phyloP scores from a whole-genome alignment of 1,284 basidiomycete genomes.

The Tilletia setariae region DNA sequence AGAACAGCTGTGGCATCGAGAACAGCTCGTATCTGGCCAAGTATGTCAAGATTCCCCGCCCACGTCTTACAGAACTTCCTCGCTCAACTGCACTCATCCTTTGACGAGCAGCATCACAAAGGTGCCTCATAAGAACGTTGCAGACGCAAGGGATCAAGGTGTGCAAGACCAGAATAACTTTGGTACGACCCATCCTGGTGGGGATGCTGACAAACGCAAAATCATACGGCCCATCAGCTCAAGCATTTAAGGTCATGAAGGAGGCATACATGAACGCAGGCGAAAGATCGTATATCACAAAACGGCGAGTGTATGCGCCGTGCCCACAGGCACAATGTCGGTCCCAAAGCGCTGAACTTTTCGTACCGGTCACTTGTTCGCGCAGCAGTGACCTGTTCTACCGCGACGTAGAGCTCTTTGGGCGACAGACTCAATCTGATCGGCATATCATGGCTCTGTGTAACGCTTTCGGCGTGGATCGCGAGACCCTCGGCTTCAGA shows the following conservation, averaged over 20 bases:
- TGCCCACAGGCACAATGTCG: not conserved
- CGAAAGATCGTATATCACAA: not conserved
- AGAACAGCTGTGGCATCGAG: no score
- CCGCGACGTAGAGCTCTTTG: constrained; percentile 31
- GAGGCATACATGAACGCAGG: not conserved
- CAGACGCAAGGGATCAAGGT: not conserved
- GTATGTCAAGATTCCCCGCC: no score
- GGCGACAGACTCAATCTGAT: constrained; percentile 32
- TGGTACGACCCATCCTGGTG: not conserved
- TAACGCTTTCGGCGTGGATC: constrained; percentile 17
- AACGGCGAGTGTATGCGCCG: not conserved
- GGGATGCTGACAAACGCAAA: not conserved
- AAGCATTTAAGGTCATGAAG: constrained; percentile 8
- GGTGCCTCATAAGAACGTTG: no score
- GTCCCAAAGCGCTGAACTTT: not conserved
- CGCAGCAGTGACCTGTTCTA: constrained; percentile 40
- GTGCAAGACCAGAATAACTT: not conserved
- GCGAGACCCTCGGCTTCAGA: constrained; percentile 30
- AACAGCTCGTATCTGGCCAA: no score
- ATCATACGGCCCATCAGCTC: not conserved
- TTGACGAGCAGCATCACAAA: no score
- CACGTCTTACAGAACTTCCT: no score
- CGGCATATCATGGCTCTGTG: constrained; percentile 25
- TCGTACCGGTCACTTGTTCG: not conserved
- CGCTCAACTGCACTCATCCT: no score